Evolutionary conservation across 768 basidiomycete genomes (phyloP).

Genomic region (Tephrocybe sp.): DNA sequence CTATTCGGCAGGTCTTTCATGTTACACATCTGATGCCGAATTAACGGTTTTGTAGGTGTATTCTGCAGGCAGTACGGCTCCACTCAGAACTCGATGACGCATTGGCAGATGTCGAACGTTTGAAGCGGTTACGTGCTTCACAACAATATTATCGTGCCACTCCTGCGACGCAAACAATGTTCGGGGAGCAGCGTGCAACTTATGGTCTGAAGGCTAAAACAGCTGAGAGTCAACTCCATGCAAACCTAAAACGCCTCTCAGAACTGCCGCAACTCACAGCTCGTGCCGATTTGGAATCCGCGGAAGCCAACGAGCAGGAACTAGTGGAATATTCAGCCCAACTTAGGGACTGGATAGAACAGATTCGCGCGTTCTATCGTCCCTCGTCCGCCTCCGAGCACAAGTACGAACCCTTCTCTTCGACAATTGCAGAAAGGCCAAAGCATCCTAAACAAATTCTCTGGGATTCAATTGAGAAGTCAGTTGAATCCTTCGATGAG

Average conservation of each 20-base stretch:
- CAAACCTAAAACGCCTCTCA: conserved; percentile 21
- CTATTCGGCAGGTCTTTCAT: conserved; percentile 19
- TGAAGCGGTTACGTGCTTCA: conserved; percentile 29
- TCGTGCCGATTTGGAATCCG: conserved; percentile 2
- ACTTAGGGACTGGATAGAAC: conserved; percentile 29
- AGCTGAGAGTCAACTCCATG: conserved; percentile 18
- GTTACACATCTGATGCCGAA: neutral
- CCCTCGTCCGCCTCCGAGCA: neutral
- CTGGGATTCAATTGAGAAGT: conserved; percentile 8
- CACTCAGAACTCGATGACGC: conserved; percentile 22
- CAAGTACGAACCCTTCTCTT: neutral
- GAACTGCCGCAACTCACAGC: conserved; percentile 23
- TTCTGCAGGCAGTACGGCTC: conserved; percentile 24
- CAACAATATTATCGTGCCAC: conserved; percentile 25
- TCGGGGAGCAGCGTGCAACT: conserved; percentile 19
- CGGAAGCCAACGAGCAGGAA: conserved; percentile 18
- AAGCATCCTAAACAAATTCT: conserved; percentile 10
- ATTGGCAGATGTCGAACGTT: conserved; percentile 21
- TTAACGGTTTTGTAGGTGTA: conserved; percentile 19
- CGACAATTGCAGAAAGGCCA: neutral
- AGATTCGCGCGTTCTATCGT: conserved; percentile 15
- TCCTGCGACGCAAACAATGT: conserved; percentile 22
- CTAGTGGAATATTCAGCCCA: conserved; percentile 25
- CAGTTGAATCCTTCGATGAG: conserved; percentile 7
- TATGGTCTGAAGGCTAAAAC: conserved; percentile 17